Base-by-base conservation (phyloP, 164 flowering plant species). In the Echeveria elegans region DNA sequence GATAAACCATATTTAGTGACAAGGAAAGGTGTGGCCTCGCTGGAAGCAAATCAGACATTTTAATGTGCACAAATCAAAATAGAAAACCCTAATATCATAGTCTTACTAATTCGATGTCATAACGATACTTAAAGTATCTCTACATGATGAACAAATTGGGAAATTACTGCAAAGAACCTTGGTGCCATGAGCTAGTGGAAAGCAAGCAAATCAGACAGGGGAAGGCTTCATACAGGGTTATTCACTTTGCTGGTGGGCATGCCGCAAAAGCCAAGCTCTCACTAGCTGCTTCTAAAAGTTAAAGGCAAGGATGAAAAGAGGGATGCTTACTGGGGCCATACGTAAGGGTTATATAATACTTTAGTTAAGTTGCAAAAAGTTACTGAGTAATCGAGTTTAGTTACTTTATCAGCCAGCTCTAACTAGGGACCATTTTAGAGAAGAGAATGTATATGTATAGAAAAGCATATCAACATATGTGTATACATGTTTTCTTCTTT, bases 1-100 rank as follows among this genome's bases (percentile, higher is more conserved):
- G 81, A 69, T 84, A 80, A 78, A 69, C 10, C 59, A 43, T 34
- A 28, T 36, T 65, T 50, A 65, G 62, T 67, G n/a, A 67, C 1
- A 38, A 10, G 19, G 36, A 37, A 23, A 21, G 16, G 6, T 9
- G 28, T 9, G 64, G 34, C n/a, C n/a, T n/a, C n/a, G n/a, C n/a
- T n/a, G 15, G 43, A 36, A 30, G 26, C 31, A 31, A 37, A 19
- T 30, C 23, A 62, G 28, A 50, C n/a, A n/a, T n/a, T n/a, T n/a
- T n/a, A n/a, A n/a, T n/a, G n/a, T n/a, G n/a, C n/a, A n/a, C n/a
- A n/a, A n/a, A n/a, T n/a, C n/a, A n/a, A n/a, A n/a, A n/a, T n/a
- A n/a, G n/a, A n/a, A n/a, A n/a, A n/a, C n/a, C n/a, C n/a, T n/a
- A n/a, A n/a, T n/a, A n/a, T n/a, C n/a, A n/a, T n/a, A n/a, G n/a